A percentile compares a stretch with the other conserved stretches of the same genome.
phyloP scores from a whole-genome alignment of 225 moss, liverwort and hornwort genomes.

The Pleurozium schreberi region DNA sequence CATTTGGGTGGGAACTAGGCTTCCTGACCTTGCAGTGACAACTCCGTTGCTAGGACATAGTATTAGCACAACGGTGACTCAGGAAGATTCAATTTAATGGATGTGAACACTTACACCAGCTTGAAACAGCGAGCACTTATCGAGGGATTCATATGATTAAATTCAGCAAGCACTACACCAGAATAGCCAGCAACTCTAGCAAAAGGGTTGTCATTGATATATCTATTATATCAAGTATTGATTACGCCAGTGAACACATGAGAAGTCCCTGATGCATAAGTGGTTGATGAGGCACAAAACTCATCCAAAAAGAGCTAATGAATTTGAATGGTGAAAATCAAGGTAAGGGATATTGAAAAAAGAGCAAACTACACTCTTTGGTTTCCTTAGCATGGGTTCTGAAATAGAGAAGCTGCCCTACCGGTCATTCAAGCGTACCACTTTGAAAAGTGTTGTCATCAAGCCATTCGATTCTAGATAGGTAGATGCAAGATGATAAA shows the following conservation, averaged over 20 bases:
- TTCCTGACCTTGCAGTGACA: not conserved
- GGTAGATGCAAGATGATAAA: not conserved
- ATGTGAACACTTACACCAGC: not conserved
- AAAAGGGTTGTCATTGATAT: not conserved
- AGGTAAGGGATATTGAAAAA: not conserved
- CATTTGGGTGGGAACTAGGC: not conserved
- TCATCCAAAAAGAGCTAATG: not conserved
- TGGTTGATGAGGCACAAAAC: not conserved
- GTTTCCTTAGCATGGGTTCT: not conserved
- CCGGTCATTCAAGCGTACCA: not conserved
- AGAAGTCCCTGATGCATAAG: not conserved
- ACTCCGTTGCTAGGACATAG: not conserved
- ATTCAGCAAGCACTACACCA: not conserved
- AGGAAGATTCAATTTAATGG: not conserved
- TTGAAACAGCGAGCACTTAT: not conserved
- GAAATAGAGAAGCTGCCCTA: not conserved
- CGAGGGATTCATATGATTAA: not conserved
- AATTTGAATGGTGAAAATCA: not conserved
- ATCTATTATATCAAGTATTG: not conserved
- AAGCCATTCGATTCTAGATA: not conserved
- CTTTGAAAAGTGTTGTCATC: not conserved
- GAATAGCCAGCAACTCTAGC: not conserved
- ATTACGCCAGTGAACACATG: not conserved
- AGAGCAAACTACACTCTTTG: not conserved
- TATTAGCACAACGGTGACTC: not conserved